Evolutionary conservation across 257 asterid species (phyloP).

Genomic region (Solanum bulbocastanum): DNA sequence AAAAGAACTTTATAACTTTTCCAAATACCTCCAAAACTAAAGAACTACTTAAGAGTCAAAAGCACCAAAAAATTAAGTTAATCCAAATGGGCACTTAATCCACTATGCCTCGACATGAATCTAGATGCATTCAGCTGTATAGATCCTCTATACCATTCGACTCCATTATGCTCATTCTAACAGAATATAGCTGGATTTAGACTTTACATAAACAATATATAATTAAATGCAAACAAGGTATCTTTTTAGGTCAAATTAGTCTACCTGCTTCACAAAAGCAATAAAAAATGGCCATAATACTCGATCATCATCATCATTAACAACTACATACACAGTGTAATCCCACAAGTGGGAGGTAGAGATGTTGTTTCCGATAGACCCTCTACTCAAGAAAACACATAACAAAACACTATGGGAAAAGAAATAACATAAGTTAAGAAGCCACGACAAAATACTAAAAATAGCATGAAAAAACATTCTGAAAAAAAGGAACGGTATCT

Average conservation of each 20-base stretch:
- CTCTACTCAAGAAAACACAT: neutral
- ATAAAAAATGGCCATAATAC: neutral
- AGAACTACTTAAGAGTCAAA: neutral
- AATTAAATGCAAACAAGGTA: neutral
- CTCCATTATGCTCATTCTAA: neutral
- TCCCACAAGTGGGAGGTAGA: neutral
- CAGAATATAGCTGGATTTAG: neutral
- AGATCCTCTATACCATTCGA: neutral
- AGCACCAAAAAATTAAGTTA: neutral
- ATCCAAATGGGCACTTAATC: neutral
- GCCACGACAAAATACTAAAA: neutral
- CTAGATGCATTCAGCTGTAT: neutral
- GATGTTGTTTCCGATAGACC: neutral
- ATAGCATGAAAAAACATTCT: neutral
- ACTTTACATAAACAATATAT: too few relatives aligned
- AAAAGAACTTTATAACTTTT: neutral
- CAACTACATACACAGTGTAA: neutral
- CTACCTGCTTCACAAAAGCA: neutral
- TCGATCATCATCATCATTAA: neutral
- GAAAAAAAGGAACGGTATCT: neutral
- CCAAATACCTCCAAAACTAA: neutral
- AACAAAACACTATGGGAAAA: neutral
- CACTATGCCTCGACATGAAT: neutral
- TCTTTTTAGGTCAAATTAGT: neutral
- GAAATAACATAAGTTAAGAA: neutral